phyloP scores from a whole-genome alignment of 2,329 filamentous ascomycete genomes.

The Aspergillus luchuensis region DNA sequence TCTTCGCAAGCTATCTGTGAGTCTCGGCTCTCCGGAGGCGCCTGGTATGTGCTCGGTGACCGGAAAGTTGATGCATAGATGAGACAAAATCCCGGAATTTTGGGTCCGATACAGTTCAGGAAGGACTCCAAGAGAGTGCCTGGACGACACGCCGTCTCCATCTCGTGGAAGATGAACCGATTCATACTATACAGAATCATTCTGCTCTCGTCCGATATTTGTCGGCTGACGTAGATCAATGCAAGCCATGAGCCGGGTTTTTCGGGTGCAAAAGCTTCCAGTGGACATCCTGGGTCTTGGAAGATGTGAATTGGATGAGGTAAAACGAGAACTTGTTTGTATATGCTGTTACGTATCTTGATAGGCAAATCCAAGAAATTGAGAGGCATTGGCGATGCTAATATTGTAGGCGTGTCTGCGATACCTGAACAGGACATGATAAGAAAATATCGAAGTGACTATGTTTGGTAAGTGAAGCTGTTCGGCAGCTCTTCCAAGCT shows the following conservation, averaged over 20 bases:
- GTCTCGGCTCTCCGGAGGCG: not conserved
- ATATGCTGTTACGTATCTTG: not conserved
- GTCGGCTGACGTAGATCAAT: slow-evolving; percentile 11
- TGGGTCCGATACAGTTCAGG: slow-evolving; percentile 1
- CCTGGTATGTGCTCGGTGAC: not conserved
- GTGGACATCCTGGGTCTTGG: slow-evolving; percentile 7
- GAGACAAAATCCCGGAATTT: slow-evolving; percentile 2
- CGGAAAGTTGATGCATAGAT: slow-evolving; percentile 11
- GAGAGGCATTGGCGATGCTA: not conserved
- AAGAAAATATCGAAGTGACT: not conserved
- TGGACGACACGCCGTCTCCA: not conserved
- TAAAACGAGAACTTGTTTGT: slow-evolving; percentile 5
- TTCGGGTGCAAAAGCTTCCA: slow-evolving; percentile 9
- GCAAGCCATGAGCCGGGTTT: slow-evolving; percentile 8
- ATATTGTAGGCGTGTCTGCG: not conserved
- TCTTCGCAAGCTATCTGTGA: slow-evolving; percentile 4
- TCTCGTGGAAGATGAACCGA: slow-evolving; percentile 9
- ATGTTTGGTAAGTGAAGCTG: too few relatives aligned
- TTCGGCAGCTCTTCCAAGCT: too few relatives aligned
- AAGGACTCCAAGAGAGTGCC: slow-evolving; percentile 7
- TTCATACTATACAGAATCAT: slow-evolving; percentile 7
- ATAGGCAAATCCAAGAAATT: slow-evolving; percentile 1
- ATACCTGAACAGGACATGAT: not conserved
- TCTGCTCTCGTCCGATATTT: slow-evolving; percentile 5
- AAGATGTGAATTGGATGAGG: slow-evolving; percentile 13